Conservation (phyloP, 208 protist species). For the Trypanosomatidae sp. region DNA sequence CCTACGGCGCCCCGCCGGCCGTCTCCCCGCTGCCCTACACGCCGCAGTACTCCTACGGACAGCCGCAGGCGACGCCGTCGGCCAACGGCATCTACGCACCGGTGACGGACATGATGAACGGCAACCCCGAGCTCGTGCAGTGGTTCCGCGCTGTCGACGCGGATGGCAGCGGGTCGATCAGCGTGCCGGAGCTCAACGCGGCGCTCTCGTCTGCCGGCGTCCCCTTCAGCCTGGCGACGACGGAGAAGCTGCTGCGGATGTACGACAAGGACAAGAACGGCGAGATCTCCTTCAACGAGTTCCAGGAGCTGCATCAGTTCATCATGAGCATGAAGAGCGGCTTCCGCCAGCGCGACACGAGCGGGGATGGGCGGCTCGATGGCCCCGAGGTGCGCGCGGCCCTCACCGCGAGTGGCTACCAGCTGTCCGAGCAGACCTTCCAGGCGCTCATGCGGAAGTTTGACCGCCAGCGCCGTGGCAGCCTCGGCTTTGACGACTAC, state of each 20-base stretch:
- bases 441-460: constrained; percentile 87
- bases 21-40: constrained; percentile 30
- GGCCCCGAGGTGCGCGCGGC: constrained; percentile 72
- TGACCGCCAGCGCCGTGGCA: constrained; percentile 66
- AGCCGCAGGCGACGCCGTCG: constrained; percentile 7
- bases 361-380: constrained; percentile 54
- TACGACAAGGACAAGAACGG: constrained; percentile 76
- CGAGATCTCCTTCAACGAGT: constrained; percentile 72
- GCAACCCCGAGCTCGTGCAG: constrained; percentile 43
- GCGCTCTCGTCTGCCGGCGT: constrained; percentile 61
- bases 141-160: constrained; percentile 84
- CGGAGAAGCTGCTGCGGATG: constrained; percentile 81
- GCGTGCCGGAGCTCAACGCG: constrained; percentile 69
- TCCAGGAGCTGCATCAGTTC: constrained; percentile 72
- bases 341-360: constrained; percentile 63
- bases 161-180: constrained; percentile 68
- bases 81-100: constrained; percentile 29
- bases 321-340: constrained; percentile 72
- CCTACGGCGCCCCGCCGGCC: too few species aligned
- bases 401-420: constrained; percentile 46
- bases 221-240: constrained; percentile 74
- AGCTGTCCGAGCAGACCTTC: constrained; percentile 69
- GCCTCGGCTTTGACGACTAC: constrained; percentile 88
- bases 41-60: constrained; percentile 17
- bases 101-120: constrained; percentile 15